A percentile compares a stretch with the other conserved stretches of the same genome.
Conservation (phyloP, 305 asterid species). For the Lippia alba region DNA sequence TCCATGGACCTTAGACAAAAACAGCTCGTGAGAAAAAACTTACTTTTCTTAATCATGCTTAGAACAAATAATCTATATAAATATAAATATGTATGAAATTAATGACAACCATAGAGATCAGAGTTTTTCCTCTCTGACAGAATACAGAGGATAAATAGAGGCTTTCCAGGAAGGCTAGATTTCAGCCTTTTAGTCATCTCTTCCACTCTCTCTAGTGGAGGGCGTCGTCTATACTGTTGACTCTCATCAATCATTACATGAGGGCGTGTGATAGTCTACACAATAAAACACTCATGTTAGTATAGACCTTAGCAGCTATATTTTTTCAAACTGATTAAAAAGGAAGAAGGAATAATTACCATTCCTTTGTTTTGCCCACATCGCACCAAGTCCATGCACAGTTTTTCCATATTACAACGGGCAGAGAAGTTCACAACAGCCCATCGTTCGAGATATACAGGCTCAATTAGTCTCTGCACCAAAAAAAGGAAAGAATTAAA, state of each 20-base stretch:
- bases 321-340: neutral
- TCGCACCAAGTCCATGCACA: slow-evolving; percentile 41
- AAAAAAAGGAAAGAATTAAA: neutral
- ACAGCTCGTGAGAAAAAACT: slow-evolving; percentile 5
- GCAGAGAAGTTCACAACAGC: slow-evolving; percentile 68
- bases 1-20: slow-evolving; percentile 72
- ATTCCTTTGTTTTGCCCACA: slow-evolving; percentile 70
- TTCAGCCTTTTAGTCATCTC: slow-evolving; percentile 49
- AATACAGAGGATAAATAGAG: slow-evolving; percentile 67
- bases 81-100: too few relatives aligned
- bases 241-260: slow-evolving; percentile 45
- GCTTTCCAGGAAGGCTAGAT: slow-evolving; percentile 52
- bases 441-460: slow-evolving; percentile 52
- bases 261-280: slow-evolving; percentile 38
- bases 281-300: neutral
- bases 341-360: slow-evolving; percentile 39
- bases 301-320: neutral
- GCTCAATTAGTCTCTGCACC: slow-evolving; percentile 51
- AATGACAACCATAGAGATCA: slow-evolving; percentile 63
- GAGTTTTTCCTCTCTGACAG: slow-evolving; percentile 73
- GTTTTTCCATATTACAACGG: slow-evolving; percentile 40
- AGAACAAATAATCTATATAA: neutral
- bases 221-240: slow-evolving; percentile 43
- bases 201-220: slow-evolving; percentile 62
- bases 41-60: neutral